Evolutionary conservation across 805 yeast species (phyloP).

Genomic region (Schizosaccharomyces osmophilus): DNA sequence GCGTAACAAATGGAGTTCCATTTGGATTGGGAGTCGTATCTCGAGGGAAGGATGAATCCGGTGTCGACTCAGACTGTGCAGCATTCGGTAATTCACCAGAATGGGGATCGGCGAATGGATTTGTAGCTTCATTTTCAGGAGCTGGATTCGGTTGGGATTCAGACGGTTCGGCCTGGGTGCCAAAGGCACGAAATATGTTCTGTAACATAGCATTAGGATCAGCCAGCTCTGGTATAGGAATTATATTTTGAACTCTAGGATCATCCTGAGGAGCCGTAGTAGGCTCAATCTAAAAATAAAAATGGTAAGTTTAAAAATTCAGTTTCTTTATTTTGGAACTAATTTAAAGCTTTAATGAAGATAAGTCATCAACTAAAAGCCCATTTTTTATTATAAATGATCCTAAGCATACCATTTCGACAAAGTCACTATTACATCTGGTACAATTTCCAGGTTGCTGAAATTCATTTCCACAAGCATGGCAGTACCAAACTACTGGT

Average conservation of each 20-base stretch:
- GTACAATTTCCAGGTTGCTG: background rate
- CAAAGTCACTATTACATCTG: background rate
- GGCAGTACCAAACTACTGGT: background rate
- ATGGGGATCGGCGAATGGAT: background rate
- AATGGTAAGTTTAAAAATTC: background rate
- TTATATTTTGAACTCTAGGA: background rate
- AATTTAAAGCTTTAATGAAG: background rate
- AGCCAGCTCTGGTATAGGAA: background rate
- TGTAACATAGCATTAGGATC: background rate
- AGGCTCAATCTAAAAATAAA: background rate
- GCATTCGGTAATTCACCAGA: background rate
- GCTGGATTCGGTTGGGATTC: background rate
- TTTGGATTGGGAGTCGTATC: background rate
- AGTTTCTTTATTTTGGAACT: background rate
- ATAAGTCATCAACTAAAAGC: background rate
- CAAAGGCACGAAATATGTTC: background rate
- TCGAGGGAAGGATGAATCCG: background rate
- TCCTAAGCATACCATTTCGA: constrained; percentile 1
- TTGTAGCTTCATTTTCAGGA: background rate
- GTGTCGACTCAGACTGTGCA: background rate
- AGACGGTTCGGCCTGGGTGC: background rate
- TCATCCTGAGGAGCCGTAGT: background rate
- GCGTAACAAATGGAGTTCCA: background rate
- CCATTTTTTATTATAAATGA: background rate
- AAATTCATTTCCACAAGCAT: background rate